Conservation (phyloP, 805 yeast genomes). For the Saccharomyces eubayanus region DNA sequence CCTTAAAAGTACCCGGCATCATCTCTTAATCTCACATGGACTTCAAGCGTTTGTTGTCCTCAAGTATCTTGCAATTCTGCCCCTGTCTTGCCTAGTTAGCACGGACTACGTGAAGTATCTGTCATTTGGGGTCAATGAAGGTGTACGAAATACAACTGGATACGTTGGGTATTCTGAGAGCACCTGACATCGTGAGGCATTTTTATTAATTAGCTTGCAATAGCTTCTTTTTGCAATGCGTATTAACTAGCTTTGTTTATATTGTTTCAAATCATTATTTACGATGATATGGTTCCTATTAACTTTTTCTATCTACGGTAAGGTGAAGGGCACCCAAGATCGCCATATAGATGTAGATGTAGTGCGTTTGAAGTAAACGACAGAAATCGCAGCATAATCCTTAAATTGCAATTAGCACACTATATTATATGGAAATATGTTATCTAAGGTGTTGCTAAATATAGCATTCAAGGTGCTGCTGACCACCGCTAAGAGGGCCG, state of each 20-base stretch:
- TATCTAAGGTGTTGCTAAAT: conserved; percentile 7
- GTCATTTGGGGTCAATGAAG: too few species aligned
- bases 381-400: not conserved
- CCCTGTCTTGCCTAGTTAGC: too few species aligned
- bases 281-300: not conserved
- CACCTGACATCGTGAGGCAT: too few species aligned
- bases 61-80: too few species aligned
- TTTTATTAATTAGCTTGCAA: not conserved
- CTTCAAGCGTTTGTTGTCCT: too few species aligned
- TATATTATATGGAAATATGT: conserved; percentile 3
- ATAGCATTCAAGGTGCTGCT: conserved; percentile 9
- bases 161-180: too few species aligned
- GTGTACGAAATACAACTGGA: too few species aligned
- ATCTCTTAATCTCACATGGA: too few species aligned
- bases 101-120: too few species aligned
- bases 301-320: not conserved
- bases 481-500: conserved; percentile 10
- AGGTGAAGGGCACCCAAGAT: not conserved
- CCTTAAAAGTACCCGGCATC: too few species aligned
- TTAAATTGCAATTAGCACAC: not conserved
- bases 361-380: not conserved
- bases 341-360: not conserved
- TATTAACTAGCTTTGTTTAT: not conserved
- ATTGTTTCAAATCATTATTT: not conserved
- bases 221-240: not conserved